These are phyloP conservation scores for Amauroascus verrucosus DNA, from an alignment of 2,329 filamentous ascomycete genomes.

Conservation along the genomic window DNA sequence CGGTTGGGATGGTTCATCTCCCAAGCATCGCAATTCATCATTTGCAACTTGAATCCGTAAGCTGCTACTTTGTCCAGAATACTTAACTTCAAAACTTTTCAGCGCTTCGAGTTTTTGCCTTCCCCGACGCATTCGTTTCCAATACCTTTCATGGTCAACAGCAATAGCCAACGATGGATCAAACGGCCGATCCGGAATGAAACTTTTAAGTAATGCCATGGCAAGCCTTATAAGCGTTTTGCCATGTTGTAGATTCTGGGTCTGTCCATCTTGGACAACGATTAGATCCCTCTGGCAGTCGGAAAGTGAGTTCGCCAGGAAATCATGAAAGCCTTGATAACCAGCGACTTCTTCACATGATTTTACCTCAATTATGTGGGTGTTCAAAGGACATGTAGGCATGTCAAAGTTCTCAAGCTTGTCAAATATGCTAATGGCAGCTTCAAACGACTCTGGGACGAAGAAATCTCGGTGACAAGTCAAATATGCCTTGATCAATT, in stretches of 20 bases:
- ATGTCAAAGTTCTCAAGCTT: background rate
- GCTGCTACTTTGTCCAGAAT: conserved; percentile 59
- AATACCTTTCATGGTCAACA: conserved; percentile 54
- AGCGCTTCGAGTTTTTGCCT: conserved; percentile 51
- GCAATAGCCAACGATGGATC: conserved; percentile 59
- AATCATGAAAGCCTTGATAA: conserved; percentile 30
- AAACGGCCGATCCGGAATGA: conserved; percentile 75
- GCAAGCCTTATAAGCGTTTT: conserved; percentile 69
- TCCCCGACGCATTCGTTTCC: conserved; percentile 48
- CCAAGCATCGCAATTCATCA: conserved; percentile 53
- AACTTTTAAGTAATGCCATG: conserved; percentile 62
- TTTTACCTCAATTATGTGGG: conserved; percentile 10
- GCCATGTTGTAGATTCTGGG: conserved; percentile 34
- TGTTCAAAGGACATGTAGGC: background rate
- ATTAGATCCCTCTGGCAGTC: background rate
- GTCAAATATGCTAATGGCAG: conserved; percentile 18
- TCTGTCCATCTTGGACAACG: background rate
- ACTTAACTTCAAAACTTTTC: conserved; percentile 52
- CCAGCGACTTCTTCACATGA: conserved; percentile 19
- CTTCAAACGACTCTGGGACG: conserved; percentile 22
- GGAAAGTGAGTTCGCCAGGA: conserved; percentile 19
- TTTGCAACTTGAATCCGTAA: conserved; percentile 55
- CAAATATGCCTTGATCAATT: conserved; percentile 27
- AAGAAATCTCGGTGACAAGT: conserved; percentile 29
- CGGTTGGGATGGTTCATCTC: conserved; percentile 54